phyloP scores from a whole-genome alignment of 148 eudicot genomes.

The Amaranthus cruentus region DNA sequence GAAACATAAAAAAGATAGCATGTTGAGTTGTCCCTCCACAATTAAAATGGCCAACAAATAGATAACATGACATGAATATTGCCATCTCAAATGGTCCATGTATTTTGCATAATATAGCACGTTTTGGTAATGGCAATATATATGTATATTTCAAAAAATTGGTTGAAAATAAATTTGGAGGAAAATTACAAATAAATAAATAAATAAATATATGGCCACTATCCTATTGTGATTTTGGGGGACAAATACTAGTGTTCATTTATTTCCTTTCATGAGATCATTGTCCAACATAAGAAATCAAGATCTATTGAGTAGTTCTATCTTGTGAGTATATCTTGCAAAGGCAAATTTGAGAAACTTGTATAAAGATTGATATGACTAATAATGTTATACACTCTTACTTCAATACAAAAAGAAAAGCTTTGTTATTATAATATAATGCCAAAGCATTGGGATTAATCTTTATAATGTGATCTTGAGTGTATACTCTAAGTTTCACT shows the following conservation, averaged over 20 bases:
- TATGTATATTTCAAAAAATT: background rate
- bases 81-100: background rate
- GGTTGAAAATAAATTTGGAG: background rate
- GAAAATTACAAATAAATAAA: background rate
- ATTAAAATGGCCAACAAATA: slow-evolving; percentile 2
- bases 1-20: background rate
- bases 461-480: too few species aligned
- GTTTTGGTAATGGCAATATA: slow-evolving; percentile 1
- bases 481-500: too few species aligned
- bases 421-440: too few species aligned
- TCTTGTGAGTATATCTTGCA: background rate
- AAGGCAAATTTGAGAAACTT: too few species aligned
- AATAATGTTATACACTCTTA: too few species aligned
- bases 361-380: background rate
- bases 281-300: background rate
- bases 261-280: background rate
- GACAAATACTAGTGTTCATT: background rate
- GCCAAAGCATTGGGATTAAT: too few species aligned
- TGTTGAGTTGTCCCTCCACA: background rate
- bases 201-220: background rate
- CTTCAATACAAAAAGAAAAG: too few species aligned
- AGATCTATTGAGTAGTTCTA: background rate
- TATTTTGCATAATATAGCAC: background rate
- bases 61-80: slow-evolving; percentile 2
- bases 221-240: background rate